Base-by-base conservation (phyloP, 2,329 filamentous ascomycete species). In the Ophiostoma montium region DNA sequence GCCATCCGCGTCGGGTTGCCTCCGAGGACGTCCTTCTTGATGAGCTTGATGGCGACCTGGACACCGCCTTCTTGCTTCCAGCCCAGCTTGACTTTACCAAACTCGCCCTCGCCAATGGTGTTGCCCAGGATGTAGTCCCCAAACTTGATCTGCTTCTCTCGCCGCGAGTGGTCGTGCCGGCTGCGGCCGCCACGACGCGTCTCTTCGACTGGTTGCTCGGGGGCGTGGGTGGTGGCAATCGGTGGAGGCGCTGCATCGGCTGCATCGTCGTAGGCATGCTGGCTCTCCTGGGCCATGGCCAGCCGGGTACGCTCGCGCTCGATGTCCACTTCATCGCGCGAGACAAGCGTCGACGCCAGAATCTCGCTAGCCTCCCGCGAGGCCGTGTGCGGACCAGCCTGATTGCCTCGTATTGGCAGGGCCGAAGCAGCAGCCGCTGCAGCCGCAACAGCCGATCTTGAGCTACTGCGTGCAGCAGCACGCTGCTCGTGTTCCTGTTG, bases 21-120 rank as follows among this genome's bases (percentile, higher is more conserved):
- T 43, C 89, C 89, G 35, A 98, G 77, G 18, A 78, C 86, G 61
- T 98, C 92, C 57, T 90, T 81, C 60, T 92, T 85, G 63, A 98
- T 96, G 56, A 95, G 79, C 67, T 98, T 98, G 71, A 98, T 95
- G 54, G 92, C 92, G 57, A 98, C 92, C 70, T 90, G 83, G 46
- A 94, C 84, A 55, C 82, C 89, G 52, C 88, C 89, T 65, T 94
- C 89, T 63, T 87, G 85, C 66, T 95, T 96, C 92, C 92, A 98
- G 23, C 92, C 92, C 61, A 96, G 80, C 66, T 95, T 96, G 59
- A 98, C 92, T 64, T 98, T 98, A 56, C 92, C 92, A 63, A 98
- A 98, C 66, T 98, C 92, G 54, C 92, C 92, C 69, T 98, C 92
- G 46, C 92, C 92, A 46, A 98, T 82, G 2, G 90, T 96, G 64